A percentile compares a stretch with the other conserved stretches of the same genome.
Conservation (phyloP, 1,284 basidiomycete genomes). For the Exobasidium cylindrosporum region DNA sequence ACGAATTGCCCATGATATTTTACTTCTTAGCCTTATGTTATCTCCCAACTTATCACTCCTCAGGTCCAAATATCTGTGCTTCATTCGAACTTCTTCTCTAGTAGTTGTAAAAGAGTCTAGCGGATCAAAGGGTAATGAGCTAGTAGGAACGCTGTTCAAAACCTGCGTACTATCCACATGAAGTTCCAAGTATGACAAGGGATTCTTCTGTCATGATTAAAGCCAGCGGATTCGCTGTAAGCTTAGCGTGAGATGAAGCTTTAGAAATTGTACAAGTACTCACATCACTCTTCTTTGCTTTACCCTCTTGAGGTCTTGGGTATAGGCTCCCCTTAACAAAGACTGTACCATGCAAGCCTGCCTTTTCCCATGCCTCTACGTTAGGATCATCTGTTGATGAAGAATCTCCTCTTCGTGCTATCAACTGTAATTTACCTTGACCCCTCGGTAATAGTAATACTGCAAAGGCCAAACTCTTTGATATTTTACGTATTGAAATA, state of each 20-base stretch:
- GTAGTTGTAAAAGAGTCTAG: constrained; percentile 71
- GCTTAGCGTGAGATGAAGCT: too few species aligned
- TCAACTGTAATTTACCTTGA: constrained; percentile 23
- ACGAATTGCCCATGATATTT: constrained; percentile 74
- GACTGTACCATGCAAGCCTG: constrained; percentile 67
- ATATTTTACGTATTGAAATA: constrained; percentile 67
- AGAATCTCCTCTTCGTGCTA: neutral
- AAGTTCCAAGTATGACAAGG: constrained; percentile 23
- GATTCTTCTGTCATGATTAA: constrained; percentile 40
- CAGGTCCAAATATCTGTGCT: constrained; percentile 83
- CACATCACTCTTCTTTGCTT: constrained; percentile 45
- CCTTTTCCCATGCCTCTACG: constrained; percentile 15
- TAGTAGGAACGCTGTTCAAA: constrained; percentile 13
- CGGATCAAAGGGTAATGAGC: constrained; percentile 44
- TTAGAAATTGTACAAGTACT: too few species aligned
- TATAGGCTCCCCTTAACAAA: constrained; percentile 70
- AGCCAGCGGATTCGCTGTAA: too few species aligned
- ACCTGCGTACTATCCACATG: constrained; percentile 6
- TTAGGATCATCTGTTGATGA: constrained; percentile 3
- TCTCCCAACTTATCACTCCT: constrained; percentile 69
- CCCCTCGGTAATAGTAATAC: constrained; percentile 71
- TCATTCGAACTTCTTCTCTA: constrained; percentile 78
- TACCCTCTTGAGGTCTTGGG: constrained; percentile 65
- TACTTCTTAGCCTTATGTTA: constrained; percentile 76
- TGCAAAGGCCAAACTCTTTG: constrained; percentile 69